Base-by-base conservation (phyloP, 2,329 filamentous ascomycete genomes). In the Scytalidium lignicola region DNA sequence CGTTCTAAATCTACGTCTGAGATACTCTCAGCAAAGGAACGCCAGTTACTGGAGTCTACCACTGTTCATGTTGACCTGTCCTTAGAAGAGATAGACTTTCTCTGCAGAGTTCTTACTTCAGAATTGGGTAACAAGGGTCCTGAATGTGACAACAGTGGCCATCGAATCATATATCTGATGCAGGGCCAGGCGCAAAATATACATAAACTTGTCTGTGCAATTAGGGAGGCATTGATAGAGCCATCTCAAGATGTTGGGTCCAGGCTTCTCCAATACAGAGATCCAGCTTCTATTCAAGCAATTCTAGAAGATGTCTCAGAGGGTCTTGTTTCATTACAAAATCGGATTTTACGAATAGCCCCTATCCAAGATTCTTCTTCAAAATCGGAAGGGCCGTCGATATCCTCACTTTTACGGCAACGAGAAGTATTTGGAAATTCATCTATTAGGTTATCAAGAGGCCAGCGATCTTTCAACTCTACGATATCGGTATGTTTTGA, bases 241-340 rank as follows among this genome's bases (percentile, higher is more conserved):
- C 47, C 50, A 6, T 50, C 44, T 10, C 26, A 21, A 40, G 44
- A 62, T 66, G 6, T 61, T 74, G 40, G 78, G 78, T 57, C 76
- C 80, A 59, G 76, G 69, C 63, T 74, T 71, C 26, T 82, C 75
- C 19, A 76, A 79, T 44, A 78, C 75, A n/a, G 79, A 77, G 49
- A 72, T 70, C 51, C 23, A 39, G 21, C 22, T 41, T 48, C 51
- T n/a, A 50, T 58, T 20, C n/a, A 26, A 17, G 42, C 51, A 20
- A 58, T 61, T 26, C 32, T 56, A 18, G 12, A 41, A 41, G 57
- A 60, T 54, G 55, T 42, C n/a, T 47, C 46, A 37, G 41, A 46
- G 18, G 48, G 51, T 15, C 40, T 40, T 15, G 23, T 52, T 19
- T 45, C 26, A 21, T 18, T 28, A 12, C 32, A 49, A 41, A 20